Conservation (phyloP, 1,284 basidiomycete species). For the Ceratobasidium sp. region DNA sequence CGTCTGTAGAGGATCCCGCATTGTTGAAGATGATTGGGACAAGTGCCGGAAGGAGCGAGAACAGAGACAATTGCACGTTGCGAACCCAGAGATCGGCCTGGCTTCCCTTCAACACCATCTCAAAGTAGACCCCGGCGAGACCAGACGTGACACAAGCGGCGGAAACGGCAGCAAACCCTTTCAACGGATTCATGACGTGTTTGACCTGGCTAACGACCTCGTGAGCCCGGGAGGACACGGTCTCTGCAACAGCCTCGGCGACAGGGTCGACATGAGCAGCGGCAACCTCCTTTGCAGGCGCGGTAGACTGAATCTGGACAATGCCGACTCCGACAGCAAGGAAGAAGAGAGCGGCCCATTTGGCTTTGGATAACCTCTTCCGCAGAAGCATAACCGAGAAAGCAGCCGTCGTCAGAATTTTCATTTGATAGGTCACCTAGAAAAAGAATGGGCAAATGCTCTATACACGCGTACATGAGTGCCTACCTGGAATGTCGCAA, state of each 20-base stretch:
- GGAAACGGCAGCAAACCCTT: conserved; percentile 86
- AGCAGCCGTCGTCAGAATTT: conserved; percentile 95
- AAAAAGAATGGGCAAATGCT: conserved; percentile 26
- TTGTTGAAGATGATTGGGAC: conserved; percentile 77
- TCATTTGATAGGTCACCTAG: conserved; percentile 90
- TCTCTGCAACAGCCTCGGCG: conserved; percentile 53
- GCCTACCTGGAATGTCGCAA: conserved; percentile 86
- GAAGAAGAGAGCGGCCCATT: conserved; percentile 87
- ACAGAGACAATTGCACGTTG: conserved; percentile 95
- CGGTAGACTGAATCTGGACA: conserved; percentile 83
- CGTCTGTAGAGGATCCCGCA: conserved; percentile 45
- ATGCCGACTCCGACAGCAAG: conserved; percentile 92
- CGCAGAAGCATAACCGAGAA: conserved; percentile 93
- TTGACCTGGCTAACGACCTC: conserved; percentile 46
- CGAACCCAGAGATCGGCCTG: conserved; percentile 93
- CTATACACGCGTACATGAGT: not conserved
- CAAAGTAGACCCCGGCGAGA: conserved; percentile 98
- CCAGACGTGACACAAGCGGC: conserved; percentile 96
- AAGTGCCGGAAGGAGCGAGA: conserved; percentile 91
- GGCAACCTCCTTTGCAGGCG: conserved; percentile 49
- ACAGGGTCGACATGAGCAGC: conserved; percentile 46
- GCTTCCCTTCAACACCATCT: conserved; percentile 95
- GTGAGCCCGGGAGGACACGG: conserved; percentile 46
- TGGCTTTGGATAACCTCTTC: conserved; percentile 74
- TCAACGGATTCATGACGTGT: conserved; percentile 79